These are phyloP conservation scores for Xylaria sp. DNA, from an alignment of 2,329 filamentous ascomycete species.

Conservation along the genomic window DNA sequence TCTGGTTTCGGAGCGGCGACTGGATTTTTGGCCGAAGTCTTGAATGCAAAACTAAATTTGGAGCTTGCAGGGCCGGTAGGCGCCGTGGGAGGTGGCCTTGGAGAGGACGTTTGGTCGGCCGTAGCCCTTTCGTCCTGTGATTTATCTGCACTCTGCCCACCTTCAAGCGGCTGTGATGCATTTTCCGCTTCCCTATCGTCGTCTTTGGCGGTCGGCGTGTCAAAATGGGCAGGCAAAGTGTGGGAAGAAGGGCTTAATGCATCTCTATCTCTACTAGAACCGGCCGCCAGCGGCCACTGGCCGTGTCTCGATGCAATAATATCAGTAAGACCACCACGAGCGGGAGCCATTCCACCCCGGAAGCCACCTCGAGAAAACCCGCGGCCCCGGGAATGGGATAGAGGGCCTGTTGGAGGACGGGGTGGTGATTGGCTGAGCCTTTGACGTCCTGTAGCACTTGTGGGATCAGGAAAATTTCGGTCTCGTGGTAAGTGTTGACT, in stretches of 20 bases:
- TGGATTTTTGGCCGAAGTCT: conserved; percentile 71
- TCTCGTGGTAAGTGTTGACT: conserved; percentile 30
- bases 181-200: conserved; percentile 66
- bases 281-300: conserved; percentile 55
- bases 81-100: conserved; percentile 59
- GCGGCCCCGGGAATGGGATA: conserved; percentile 60
- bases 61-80: conserved; percentile 66
- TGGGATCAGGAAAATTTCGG: conserved; percentile 20
- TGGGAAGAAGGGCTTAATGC: conserved; percentile 47
- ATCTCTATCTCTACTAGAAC: conserved; percentile 43
- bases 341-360: conserved; percentile 64
- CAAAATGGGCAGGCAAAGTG: conserved; percentile 45
- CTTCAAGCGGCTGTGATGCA: conserved; percentile 71
- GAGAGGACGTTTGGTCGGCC: conserved; percentile 64
- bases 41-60: conserved; percentile 95
- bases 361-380: conserved; percentile 64
- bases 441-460: conserved; percentile 25
- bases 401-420: conserved; percentile 67
- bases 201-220: conserved; percentile 42
- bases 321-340: conserved; percentile 65
- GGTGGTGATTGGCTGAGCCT: conserved; percentile 62
- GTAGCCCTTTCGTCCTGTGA: conserved; percentile 57
- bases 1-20: conserved; percentile 70
- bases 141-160: conserved; percentile 72
- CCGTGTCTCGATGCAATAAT: conserved; percentile 71